phyloP scores from a whole-genome alignment of 257 asterid genomes.

The Primulina tabacum region DNA sequence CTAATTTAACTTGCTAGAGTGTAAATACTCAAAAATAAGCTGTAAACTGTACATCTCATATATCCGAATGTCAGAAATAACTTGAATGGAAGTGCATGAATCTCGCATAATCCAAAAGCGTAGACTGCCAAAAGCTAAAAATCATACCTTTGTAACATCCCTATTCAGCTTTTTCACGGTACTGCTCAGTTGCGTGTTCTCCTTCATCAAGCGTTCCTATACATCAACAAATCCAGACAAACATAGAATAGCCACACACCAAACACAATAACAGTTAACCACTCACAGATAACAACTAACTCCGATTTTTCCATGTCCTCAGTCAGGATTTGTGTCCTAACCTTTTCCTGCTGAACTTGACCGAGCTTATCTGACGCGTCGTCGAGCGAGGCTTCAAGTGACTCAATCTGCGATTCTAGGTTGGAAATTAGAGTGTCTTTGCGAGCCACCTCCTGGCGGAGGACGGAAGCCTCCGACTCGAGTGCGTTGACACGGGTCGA shows the following conservation, averaged over 20 bases:
- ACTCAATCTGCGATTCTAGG: conserved; percentile 70
- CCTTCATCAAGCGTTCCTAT: conserved; percentile 42
- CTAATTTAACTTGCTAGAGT: background rate
- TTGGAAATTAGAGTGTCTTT: conserved; percentile 65
- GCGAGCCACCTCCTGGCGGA: conserved; percentile 61
- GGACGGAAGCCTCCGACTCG: conserved; percentile 67
- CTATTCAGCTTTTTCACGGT: conserved; percentile 51
- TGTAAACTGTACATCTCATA: too few relatives aligned
- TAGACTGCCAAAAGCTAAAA: background rate
- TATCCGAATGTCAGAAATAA: too few relatives aligned
- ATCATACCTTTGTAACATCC: conserved; percentile 49
- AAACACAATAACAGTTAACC: background rate
- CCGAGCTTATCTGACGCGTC: conserved; percentile 59
- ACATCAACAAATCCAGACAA: conserved; percentile 14
- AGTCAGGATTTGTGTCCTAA: conserved; percentile 16
- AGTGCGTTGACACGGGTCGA: conserved; percentile 81
- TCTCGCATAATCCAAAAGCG: too few relatives aligned
- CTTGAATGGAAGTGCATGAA: background rate
- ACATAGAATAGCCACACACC: conserved; percentile 26
- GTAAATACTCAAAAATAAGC: too few relatives aligned
- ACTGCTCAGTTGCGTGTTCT: conserved; percentile 44
- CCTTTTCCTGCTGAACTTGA: conserved; percentile 67
- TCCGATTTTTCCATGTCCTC: too few relatives aligned
- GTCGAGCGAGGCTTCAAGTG: conserved; percentile 57
- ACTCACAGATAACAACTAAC: background rate